These are phyloP conservation scores for Fusarium sp. DNA, from an alignment of 2,329 filamentous ascomycete species.

Conservation along the genomic window DNA sequence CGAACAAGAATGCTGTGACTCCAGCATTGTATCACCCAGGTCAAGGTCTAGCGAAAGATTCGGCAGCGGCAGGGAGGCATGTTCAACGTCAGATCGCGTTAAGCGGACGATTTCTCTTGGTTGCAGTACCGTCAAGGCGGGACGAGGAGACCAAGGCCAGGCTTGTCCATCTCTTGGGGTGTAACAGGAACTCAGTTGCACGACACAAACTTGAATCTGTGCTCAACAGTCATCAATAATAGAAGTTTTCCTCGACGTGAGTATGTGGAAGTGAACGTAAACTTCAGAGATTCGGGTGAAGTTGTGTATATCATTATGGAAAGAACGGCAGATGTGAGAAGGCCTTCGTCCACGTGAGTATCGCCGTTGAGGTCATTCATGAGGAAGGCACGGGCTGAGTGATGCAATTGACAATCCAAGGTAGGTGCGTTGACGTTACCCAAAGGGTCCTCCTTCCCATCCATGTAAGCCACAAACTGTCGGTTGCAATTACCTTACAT, in stretches of 20 bases:
- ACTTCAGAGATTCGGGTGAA: neutral
- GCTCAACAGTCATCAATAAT: neutral
- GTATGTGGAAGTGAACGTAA: neutral
- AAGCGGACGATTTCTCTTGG: neutral
- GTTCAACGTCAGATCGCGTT: neutral
- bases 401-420: neutral
- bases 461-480: neutral
- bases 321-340: neutral
- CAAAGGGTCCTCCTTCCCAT: neutral
- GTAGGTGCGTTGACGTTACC: neutral
- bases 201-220: neutral
- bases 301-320: neutral
- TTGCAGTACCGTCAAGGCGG: slow-evolving; percentile 3
- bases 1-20: slow-evolving; percentile 28
- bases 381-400: neutral
- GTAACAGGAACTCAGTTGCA: neutral
- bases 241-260: neutral
- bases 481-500: neutral
- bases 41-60: slow-evolving; percentile 38
- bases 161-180: neutral
- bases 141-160: neutral
- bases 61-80: slow-evolving; percentile 7
- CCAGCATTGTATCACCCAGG: slow-evolving; percentile 28
- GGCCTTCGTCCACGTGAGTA: neutral
- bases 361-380: neutral